These are phyloP conservation scores for Gossypium thurberi DNA, from an alignment of 345 rosid genomes.

Conservation along the genomic window DNA sequence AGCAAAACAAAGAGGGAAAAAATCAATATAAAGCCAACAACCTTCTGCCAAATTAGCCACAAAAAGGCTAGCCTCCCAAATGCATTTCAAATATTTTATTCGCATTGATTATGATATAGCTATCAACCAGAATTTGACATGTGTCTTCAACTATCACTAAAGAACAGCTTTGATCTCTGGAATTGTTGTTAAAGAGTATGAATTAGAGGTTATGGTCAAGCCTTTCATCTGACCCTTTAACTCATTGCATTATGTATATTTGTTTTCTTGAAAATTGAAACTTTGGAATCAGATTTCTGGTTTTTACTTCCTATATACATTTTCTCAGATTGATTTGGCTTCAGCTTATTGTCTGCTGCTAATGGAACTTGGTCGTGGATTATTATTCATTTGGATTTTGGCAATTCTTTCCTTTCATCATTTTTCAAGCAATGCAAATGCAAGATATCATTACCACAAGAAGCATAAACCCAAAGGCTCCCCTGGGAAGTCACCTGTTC, in stretches of 20 bases:
- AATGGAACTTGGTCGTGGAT: constrained; percentile 29
- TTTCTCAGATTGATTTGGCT: constrained; percentile 1
- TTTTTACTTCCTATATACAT: not conserved
- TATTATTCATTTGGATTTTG: constrained; percentile 19
- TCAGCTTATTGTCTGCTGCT: not conserved
- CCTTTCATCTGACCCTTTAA: not conserved
- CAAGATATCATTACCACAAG: constrained; percentile 71
- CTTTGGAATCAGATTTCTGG: not conserved
- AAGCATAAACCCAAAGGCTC: constrained; percentile 22
- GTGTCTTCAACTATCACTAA: not conserved
- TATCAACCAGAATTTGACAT: not conserved
- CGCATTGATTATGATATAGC: not conserved
- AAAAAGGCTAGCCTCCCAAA: too few relatives aligned
- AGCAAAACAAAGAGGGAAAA: too few relatives aligned
- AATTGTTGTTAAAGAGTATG: constrained; percentile 23
- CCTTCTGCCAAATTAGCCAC: too few relatives aligned
- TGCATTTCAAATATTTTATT: not conserved
- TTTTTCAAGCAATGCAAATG: constrained; percentile 41
- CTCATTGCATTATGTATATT: not conserved
- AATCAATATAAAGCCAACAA: too few relatives aligned
- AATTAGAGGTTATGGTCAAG: constrained; percentile 12
- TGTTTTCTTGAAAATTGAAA: not conserved
- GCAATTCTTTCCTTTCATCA: constrained; percentile 18
- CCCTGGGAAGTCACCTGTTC: constrained; percentile 16
- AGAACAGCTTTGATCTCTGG: not conserved